These are phyloP conservation scores for Rubia yunnanensis DNA, from an alignment of 257 asterid genomes.

Conservation along the genomic window DNA sequence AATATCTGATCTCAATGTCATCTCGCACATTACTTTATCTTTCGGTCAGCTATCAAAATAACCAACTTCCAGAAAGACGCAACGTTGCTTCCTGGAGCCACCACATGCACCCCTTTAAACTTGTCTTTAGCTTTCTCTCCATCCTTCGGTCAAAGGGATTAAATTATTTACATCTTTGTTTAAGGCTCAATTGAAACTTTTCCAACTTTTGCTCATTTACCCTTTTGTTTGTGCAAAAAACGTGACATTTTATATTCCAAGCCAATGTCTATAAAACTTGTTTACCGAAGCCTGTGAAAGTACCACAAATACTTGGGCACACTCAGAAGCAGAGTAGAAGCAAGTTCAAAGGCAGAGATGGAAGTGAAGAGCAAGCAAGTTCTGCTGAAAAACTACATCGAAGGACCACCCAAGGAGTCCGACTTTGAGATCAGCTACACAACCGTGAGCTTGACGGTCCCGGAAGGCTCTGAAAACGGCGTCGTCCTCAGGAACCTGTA, in stretches of 20 bases:
- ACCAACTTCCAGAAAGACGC: no score
- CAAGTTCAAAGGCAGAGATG: not conserved
- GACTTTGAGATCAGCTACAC: constrained; percentile 3
- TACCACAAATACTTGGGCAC: not conserved
- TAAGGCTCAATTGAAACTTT: no score
- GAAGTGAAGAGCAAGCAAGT: not conserved
- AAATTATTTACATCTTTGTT: no score
- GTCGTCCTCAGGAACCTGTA: constrained; percentile 7
- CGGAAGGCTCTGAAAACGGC: constrained; percentile 5
- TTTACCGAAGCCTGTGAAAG: not conserved
- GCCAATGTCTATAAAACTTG: not conserved
- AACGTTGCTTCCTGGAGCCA: no score
- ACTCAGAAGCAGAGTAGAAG: not conserved
- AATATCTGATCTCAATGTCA: no score
- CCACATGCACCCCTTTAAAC: no score
- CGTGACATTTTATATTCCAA: not conserved
- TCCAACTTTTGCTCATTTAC: no score
- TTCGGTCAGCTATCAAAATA: no score
- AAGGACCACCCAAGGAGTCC: constrained; percentile 10
- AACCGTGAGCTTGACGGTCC: not conserved
- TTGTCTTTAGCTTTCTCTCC: no score
- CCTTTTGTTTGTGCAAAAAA: no score
- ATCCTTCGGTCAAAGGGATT: no score
- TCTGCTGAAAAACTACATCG: not conserved
- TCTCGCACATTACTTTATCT: no score